These are phyloP conservation scores for Akanthomyces lecanii DNA, from an alignment of 2,329 filamentous ascomycete genomes.

Conservation along the genomic window DNA sequence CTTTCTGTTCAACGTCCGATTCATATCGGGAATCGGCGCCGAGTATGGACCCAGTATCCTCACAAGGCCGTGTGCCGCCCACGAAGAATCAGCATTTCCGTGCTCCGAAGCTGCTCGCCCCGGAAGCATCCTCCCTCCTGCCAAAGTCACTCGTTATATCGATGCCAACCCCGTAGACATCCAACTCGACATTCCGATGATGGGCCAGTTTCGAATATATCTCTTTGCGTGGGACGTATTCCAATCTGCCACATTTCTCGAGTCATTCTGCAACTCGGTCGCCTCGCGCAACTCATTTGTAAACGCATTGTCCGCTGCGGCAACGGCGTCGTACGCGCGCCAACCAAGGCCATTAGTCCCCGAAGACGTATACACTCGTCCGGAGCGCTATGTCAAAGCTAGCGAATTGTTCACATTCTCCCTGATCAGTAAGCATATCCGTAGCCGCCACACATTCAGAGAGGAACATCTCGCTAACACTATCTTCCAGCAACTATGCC, in stretches of 20 bases:
- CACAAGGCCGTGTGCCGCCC: conserved; percentile 41
- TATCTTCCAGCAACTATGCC: conserved; percentile 50
- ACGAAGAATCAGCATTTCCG: conserved; percentile 34
- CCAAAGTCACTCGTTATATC: conserved; percentile 68
- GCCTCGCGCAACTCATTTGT: conserved; percentile 50
- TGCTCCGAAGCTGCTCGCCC: conserved; percentile 36
- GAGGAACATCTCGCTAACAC: background rate
- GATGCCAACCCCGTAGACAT: conserved; percentile 75
- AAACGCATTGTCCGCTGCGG: conserved; percentile 54
- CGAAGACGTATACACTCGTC: conserved; percentile 62
- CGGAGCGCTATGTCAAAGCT: conserved; percentile 63
- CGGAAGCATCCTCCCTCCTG: conserved; percentile 58
- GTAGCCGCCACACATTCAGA: background rate
- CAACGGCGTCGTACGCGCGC: conserved; percentile 57
- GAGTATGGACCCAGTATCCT: conserved; percentile 51
- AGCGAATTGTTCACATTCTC: conserved; percentile 67
- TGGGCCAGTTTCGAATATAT: conserved; percentile 74
- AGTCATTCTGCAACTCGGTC: conserved; percentile 53
- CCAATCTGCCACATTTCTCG: conserved; percentile 53
- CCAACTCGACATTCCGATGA: conserved; percentile 71
- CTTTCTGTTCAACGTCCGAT: conserved; percentile 66
- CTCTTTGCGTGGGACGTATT: conserved; percentile 63
- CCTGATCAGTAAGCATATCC: conserved; percentile 54
- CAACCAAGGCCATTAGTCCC: conserved; percentile 54
- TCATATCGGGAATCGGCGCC: conserved; percentile 69